Evolutionary conservation across 129 eudicot genomes (phyloP), one percentile per base, ranked within the genome.

Genomic region (Centella asiatica): DNA sequence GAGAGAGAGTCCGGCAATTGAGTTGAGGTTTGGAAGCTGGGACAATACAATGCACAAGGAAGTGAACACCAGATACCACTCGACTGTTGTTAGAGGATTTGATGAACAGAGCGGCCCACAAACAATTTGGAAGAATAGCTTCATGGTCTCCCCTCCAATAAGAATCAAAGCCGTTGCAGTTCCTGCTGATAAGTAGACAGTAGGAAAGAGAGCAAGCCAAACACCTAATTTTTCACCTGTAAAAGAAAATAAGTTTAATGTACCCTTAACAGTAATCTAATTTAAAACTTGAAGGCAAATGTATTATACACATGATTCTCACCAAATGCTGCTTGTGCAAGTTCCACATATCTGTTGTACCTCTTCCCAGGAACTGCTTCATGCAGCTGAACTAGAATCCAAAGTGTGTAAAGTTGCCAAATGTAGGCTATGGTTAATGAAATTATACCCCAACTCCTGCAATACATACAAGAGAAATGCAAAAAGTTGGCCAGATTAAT

Each of bases 301-400:
- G 56, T 13, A 55, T 12, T 64, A 33, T 60, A 20, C 22, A 27
- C 69, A 29, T 67, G n/a, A n/a, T 27, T 32, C 83, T 79, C 59
- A 85, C 96, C 96, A 51, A 88, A 88, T 45, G 96, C 95, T 66
- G 95, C 98, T 66, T 86, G 90, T 1, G 98, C 85, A 25, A 90
- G 90, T 74, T 87, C 95, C n/a, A 87, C 88, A 32, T 90, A 90
- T 72, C 98, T 72, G 68, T 87, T 90, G 80, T 90, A 90, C 65
- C 98, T 72, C 69, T 84, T 90, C 33, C 98, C 95, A 0, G 95
- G 95, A 64, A 84, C 88, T 64, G 98, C 94, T 82, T 90, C 98
- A 74, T 90, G 98, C 25, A 90, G 88, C 77, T 90, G 98, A 70
- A 90, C 95, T 34, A 89, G 87, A 62, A 90, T 80, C 98, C 98